A percentile compares a stretch with the other conserved stretches of the same genome.
Evolutionary conservation across 345 rosid species (phyloP).

Genomic region (Lepidium sativum): DNA sequence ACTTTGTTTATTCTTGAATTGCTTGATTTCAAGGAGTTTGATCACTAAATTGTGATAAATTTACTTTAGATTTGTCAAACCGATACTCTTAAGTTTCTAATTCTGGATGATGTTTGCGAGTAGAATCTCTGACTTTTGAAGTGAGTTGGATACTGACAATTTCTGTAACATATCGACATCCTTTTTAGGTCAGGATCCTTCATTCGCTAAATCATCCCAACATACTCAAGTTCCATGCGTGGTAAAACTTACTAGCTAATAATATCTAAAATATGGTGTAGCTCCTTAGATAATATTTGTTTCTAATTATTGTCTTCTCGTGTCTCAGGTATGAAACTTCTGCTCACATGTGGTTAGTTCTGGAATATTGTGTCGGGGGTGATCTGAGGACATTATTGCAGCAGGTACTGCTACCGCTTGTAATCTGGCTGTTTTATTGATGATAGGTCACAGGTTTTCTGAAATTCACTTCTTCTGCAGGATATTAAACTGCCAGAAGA

Average conservation of each 20-base stretch:
- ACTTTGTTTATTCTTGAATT: not conserved
- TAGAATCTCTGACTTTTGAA: not conserved
- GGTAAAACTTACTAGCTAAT: conserved; percentile 38
- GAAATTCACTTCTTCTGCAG: conserved; percentile 33
- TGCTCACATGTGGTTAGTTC: conserved; percentile 94
- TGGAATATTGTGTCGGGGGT: conserved; percentile 97
- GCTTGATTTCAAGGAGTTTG: not conserved
- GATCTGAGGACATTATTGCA: conserved; percentile 74
- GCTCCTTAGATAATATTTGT: not conserved
- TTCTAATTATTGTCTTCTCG: not conserved
- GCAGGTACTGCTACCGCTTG: conserved; percentile 47
- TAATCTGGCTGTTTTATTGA: not conserved
- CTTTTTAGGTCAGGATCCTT: conserved; percentile 79
- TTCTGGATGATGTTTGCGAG: conserved; percentile 10
- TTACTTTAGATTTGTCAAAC: not conserved
- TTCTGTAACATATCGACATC: not conserved
- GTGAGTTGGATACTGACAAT: not conserved
- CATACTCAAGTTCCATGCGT: conserved; percentile 71
- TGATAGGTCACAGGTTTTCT: conserved; percentile 5
- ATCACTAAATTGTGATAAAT: not conserved
- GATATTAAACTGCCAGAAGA: conserved; percentile 88
- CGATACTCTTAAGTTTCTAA: conserved; percentile 9
- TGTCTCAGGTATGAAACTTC: conserved; percentile 83
- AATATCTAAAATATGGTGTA: not conserved
- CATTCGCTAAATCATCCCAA: conserved; percentile 78